Base-by-base conservation (phyloP, 768 basidiomycete species). In the Strobilomyces dryophilus region DNA sequence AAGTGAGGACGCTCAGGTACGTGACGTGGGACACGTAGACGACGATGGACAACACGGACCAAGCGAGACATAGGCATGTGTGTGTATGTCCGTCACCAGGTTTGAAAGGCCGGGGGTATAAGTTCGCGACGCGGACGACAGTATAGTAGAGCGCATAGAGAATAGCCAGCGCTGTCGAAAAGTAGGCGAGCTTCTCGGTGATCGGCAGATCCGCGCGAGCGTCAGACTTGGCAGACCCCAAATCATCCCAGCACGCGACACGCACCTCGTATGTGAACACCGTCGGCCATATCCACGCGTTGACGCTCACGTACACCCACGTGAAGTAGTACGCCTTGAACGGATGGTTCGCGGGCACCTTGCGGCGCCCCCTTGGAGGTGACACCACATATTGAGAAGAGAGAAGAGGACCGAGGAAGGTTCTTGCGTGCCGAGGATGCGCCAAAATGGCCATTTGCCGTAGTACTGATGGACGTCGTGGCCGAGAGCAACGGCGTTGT, bases 371-470 rank as follows among this genome's bases (percentile, higher is more conserved):
- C 94, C 94, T 48, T 73, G 71, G 2, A 75, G 70, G 69, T 99
- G 94, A 39, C 78, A 80, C 74, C 77, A 82, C 39, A 95, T 74
- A 68, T 99, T 98, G 53, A 85, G 72, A n/a, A 97, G 62, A 14
- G 91, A 94, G 73, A 98, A 97, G 34, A 81, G 70, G 53, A 97
- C 94, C 3, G 91, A 90, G 8, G 94, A 87, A 7, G 95, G 95
- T 70, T 99, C 95, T 65, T 98, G 95, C 69, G 92, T 87, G 29
- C 94, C 92, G n/a, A 76, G 72, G 20, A 89, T 73, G 29, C 95
- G 79, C 81, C 85, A 88, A 68, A 99, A 98, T 0, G 95, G 92
- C 95, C 95, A 98, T 74, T 98, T 98, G 15, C 95, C 97, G 62
- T 92, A 82, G 68, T 89, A 95, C 60, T 97, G 94, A 41, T 89